A percentile compares a stretch with the other conserved stretches of the same genome.
phyloP scores from a whole-genome alignment of 148 eudicot species.

The Vaccinium corymbosum region DNA sequence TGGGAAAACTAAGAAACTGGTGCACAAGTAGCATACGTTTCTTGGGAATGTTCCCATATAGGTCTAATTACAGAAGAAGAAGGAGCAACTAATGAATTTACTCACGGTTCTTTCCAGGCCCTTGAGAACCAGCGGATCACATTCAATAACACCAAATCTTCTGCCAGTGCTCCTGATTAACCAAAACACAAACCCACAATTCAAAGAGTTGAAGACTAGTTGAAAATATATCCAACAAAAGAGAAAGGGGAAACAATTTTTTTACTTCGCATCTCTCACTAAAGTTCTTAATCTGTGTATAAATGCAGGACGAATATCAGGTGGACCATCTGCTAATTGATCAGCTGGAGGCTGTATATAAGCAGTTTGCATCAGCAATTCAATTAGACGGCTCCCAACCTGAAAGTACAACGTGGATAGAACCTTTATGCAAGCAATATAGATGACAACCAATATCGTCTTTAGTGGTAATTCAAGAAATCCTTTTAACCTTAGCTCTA shows the following conservation, averaged over 20 bases:
- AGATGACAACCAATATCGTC: neutral
- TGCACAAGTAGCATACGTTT: neutral
- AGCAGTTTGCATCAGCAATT: constrained; percentile 77
- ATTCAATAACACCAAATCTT: constrained; percentile 76
- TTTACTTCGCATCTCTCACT: constrained; percentile 50
- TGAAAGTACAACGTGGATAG: constrained; percentile 29
- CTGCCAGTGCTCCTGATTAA: constrained; percentile 49
- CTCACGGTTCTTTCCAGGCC: constrained; percentile 89
- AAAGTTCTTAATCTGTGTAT: constrained; percentile 52
- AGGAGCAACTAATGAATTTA: constrained; percentile 5
- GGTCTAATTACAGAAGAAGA: neutral
- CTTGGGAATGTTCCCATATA: neutral
- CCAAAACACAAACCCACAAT: constrained; percentile 12
- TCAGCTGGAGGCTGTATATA: constrained; percentile 71
- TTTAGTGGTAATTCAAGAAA: neutral
- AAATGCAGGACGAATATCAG: constrained; percentile 92
- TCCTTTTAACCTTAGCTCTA: constrained; percentile 70
- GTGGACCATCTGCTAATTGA: constrained; percentile 53
- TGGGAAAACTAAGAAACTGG: neutral
- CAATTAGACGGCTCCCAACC: constrained; percentile 88
- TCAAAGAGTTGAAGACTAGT: constrained; percentile 12
- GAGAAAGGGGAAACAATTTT: constrained; percentile 8
- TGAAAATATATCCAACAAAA: neutral
- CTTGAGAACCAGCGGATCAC: constrained; percentile 68
- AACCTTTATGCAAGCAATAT: constrained; percentile 7